phyloP scores from a whole-genome alignment of 108 stramenopile species.

The Cyclostephanos invisitatus region DNA sequence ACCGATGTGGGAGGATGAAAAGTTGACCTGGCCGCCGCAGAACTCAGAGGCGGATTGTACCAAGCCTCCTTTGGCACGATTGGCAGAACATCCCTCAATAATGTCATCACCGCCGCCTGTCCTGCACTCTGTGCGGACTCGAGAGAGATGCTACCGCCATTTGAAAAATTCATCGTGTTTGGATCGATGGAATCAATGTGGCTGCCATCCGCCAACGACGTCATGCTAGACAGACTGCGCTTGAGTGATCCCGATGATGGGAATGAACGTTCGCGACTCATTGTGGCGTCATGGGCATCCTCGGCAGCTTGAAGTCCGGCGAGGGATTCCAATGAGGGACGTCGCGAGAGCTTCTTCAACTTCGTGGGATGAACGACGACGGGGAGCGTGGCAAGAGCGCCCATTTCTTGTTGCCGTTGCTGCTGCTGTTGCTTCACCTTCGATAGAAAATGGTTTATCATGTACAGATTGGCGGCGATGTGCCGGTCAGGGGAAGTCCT shows the following conservation, averaged over 20 bases:
- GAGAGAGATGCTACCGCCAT: conserved; percentile 27
- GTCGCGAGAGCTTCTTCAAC: conserved; percentile 67
- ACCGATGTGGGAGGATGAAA: conserved; percentile 9
- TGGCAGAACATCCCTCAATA: conserved; percentile 40
- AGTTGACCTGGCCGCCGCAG: not conserved
- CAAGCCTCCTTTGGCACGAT: conserved; percentile 29
- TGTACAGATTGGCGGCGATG: conserved; percentile 84
- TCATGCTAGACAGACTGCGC: conserved; percentile 59
- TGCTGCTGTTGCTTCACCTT: conserved; percentile 38
- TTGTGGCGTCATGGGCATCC: conserved; percentile 23
- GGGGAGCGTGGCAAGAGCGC: conserved; percentile 16
- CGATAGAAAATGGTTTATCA: conserved; percentile 71
- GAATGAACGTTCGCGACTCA: conserved; percentile 51
- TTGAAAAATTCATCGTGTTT: conserved; percentile 6
- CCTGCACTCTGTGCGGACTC: conserved; percentile 53
- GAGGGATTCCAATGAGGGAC: conserved; percentile 86
- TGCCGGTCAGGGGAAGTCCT: conserved; percentile 55
- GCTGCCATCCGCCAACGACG: conserved; percentile 29
- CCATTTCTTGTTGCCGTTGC: not conserved
- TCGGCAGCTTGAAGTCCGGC: conserved; percentile 37
- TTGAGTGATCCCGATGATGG: conserved; percentile 79
- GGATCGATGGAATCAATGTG: not conserved
- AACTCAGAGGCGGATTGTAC: conserved; percentile 5
- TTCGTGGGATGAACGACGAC: conserved; percentile 43
- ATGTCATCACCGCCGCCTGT: conserved; percentile 29